A percentile compares a stretch with the other conserved stretches of the same genome.
These are phyloP conservation scores for Amphichorda felina DNA, from an alignment of 2,329 filamentous ascomycete species.

Conservation along the genomic window DNA sequence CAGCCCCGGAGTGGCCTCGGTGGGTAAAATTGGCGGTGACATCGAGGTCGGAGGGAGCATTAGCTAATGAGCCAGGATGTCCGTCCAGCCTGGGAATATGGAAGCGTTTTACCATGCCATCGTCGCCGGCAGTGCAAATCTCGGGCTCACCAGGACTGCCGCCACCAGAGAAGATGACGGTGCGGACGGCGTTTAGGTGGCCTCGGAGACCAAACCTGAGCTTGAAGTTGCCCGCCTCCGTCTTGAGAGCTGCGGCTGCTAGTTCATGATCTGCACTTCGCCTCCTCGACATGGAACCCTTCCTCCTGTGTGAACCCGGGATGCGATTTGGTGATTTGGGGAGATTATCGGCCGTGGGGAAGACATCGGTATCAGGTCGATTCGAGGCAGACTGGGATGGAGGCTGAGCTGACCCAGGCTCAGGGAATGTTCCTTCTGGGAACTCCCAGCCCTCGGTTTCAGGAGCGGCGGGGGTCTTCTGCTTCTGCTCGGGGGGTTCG, in stretches of 20 bases:
- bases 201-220: conserved; percentile 85
- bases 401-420: conserved; percentile 33
- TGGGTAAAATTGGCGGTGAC: conserved; percentile 93
- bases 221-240: conserved; percentile 73
- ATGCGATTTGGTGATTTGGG: conserved; percentile 70
- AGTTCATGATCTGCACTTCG: conserved; percentile 58
- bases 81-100: conserved; percentile 75
- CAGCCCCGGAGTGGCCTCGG: conserved; percentile 81
- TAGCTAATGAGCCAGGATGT: conserved; percentile 29
- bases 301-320: conserved; percentile 61
- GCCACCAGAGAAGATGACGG: conserved; percentile 92
- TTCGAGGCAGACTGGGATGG: conserved; percentile 34
- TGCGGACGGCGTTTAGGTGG: conserved; percentile 86
- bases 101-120: conserved; percentile 93
- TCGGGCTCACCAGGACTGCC: conserved; percentile 93
- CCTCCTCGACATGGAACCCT: conserved; percentile 62
- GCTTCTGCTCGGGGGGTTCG: conserved; percentile 27
- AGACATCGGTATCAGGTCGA: conserved; percentile 78
- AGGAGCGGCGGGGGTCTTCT: conserved; percentile 31
- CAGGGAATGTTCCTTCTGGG: conserved; percentile 60
- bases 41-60: conserved; percentile 67
- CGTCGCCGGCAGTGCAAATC: conserved; percentile 91
- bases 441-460: conserved; percentile 86
- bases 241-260: conserved; percentile 41
- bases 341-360: conserved; percentile 69